Percentiles rank a stretch among this genome's conserved stretches.
Evolutionary conservation across 2,329 filamentous ascomycete genomes (phyloP).

Genomic region (Zarea fungicola): DNA sequence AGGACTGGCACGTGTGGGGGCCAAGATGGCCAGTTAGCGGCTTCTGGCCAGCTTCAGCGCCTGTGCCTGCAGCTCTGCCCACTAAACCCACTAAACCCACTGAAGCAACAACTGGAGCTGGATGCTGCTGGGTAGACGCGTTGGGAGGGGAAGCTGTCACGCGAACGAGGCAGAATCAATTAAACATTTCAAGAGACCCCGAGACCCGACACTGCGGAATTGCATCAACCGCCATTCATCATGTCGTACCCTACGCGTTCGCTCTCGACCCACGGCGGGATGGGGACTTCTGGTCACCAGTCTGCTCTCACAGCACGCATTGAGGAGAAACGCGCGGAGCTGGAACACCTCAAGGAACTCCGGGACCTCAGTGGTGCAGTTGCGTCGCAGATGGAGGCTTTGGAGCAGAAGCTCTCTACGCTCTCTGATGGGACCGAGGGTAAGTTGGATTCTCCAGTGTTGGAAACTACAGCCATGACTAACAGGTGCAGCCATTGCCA

Average conservation of each 20-base stretch:
- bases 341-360: slow-evolving; percentile 72
- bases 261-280: slow-evolving; percentile 53
- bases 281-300: slow-evolving; percentile 54
- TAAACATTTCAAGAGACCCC: slow-evolving; percentile 1
- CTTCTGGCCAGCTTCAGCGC: no score
- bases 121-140: background rate
- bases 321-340: slow-evolving; percentile 78
- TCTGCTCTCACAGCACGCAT: slow-evolving; percentile 69
- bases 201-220: background rate
- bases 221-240: background rate
- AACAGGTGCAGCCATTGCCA: slow-evolving; percentile 62
- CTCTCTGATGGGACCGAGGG: slow-evolving; percentile 79
- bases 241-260: slow-evolving; percentile 56
- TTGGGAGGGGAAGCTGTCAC: background rate
- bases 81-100: background rate
- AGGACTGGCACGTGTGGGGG: background rate
- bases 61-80: background rate
- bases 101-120: background rate
- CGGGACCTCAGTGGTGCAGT: slow-evolving; percentile 73
- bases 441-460: slow-evolving; percentile 26
- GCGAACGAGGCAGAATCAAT: background rate
- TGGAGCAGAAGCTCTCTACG: slow-evolving; percentile 73
- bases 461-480: slow-evolving; percentile 20
- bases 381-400: slow-evolving; percentile 74
- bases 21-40: background rate